Conservation (phyloP, 495 filamentous ascomycete genomes). For the Penicillium egyptiacum region DNA sequence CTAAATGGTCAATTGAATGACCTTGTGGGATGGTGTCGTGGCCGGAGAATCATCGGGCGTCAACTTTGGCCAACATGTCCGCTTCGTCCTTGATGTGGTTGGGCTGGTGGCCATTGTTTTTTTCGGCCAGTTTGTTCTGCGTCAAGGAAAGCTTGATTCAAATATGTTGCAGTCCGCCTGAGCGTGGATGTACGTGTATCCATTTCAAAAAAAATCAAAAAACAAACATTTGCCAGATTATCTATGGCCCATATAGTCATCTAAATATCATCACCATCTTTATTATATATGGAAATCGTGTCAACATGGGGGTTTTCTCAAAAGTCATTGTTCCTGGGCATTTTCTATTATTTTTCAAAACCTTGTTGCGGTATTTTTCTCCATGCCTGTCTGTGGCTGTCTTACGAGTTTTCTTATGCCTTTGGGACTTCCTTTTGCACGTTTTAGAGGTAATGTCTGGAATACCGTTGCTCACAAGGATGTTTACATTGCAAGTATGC, state of each 20-base stretch:
- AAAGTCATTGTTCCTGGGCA: background rate
- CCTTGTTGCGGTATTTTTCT: too few species aligned
- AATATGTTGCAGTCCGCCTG: background rate
- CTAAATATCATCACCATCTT: background rate
- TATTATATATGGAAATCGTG: too few species aligned
- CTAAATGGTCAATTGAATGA: background rate
- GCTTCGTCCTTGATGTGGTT: background rate
- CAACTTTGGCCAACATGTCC: background rate
- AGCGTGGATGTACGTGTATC: background rate
- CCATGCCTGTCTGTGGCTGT: too few species aligned
- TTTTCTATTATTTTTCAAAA: background rate
- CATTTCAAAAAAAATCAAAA: background rate
- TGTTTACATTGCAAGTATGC: too few species aligned
- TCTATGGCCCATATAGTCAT: background rate
- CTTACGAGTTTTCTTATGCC: too few species aligned
- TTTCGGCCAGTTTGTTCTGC: background rate
- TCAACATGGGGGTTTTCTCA: background rate
- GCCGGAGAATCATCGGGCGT: background rate
- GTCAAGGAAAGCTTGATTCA: background rate
- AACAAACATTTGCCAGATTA: background rate
- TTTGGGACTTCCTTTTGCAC: too few species aligned
- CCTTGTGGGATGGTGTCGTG: background rate
- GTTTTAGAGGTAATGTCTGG: too few species aligned
- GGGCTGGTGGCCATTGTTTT: background rate
- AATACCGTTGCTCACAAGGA: too few species aligned